These are phyloP conservation scores for Aspergillus texensis DNA, from an alignment of 2,329 filamentous ascomycete species.

Conservation along the genomic window DNA sequence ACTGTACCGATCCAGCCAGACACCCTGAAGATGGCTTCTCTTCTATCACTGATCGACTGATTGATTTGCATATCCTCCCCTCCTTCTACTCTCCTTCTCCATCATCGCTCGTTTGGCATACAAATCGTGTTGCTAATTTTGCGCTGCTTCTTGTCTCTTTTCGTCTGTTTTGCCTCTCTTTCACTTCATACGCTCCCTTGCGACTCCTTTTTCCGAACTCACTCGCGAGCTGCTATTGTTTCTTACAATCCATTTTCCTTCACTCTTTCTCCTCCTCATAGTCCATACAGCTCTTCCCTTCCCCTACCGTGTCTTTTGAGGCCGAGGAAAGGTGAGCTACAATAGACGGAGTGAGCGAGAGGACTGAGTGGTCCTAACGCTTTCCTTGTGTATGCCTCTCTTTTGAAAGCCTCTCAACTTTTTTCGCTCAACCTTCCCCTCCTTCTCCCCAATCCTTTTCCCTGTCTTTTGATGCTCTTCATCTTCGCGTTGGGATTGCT, in stretches of 20 bases:
- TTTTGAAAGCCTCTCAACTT: neutral
- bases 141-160: neutral
- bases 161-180: neutral
- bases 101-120: neutral
- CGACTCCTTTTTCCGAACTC: neutral
- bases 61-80: neutral
- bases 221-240: neutral
- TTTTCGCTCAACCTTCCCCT: neutral
- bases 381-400: neutral
- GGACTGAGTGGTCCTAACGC: neutral
- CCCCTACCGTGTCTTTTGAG: neutral
- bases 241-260: neutral
- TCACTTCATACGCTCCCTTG: neutral
- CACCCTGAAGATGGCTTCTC: neutral
- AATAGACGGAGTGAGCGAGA: neutral
- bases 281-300: slow-evolving; percentile 4
- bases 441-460: neutral
- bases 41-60: neutral
- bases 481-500: neutral
- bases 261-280: slow-evolving; percentile 1
- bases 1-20: neutral
- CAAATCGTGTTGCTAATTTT: neutral
- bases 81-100: neutral
- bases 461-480: neutral
- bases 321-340: neutral